Conservation (phyloP, 768 basidiomycete species). For the Cyathus striatus region DNA sequence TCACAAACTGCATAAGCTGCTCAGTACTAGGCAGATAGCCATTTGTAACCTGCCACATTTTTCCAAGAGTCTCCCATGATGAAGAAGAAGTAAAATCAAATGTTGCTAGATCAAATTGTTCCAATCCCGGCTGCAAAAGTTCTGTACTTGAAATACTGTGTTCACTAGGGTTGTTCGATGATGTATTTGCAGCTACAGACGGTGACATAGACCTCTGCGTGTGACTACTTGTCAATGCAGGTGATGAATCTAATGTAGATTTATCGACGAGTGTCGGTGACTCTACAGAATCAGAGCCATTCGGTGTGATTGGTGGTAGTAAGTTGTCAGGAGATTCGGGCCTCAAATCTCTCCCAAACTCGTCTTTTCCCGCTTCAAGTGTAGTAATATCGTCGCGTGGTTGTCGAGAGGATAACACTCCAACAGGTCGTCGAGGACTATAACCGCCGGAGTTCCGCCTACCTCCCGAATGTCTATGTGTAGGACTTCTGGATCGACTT, state of each 20-base stretch:
- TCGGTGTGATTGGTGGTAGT: slow-evolving; percentile 19
- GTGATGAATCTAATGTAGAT: slow-evolving; percentile 34
- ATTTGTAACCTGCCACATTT: slow-evolving; percentile 69
- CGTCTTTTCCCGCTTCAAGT: slow-evolving; percentile 57
- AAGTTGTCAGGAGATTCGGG: slow-evolving; percentile 39
- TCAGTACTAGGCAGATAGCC: slow-evolving; percentile 68
- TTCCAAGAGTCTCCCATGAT: slow-evolving; percentile 79
- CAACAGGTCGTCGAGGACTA: slow-evolving; percentile 49
- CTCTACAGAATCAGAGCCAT: slow-evolving; percentile 13
- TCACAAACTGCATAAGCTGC: slow-evolving; percentile 71
- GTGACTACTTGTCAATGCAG: slow-evolving; percentile 41
- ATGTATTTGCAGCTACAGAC: slow-evolving; percentile 57
- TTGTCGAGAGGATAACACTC: slow-evolving; percentile 18
- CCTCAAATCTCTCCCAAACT: slow-evolving; percentile 82
- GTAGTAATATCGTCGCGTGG: slow-evolving; percentile 18
- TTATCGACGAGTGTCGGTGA: slow-evolving; percentile 18
- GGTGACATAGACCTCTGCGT: slow-evolving; percentile 35
- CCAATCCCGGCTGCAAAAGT: slow-evolving; percentile 43
- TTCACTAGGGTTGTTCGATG: slow-evolving; percentile 42
- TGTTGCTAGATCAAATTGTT: slow-evolving; percentile 61
- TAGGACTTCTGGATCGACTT: slow-evolving; percentile 75
- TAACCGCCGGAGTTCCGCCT: slow-evolving; percentile 48
- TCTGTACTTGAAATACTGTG: slow-evolving; percentile 28
- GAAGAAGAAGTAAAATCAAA: slow-evolving; percentile 72
- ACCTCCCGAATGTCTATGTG: slow-evolving; percentile 47